These are phyloP conservation scores for Pseudohyphozyma bogoriensis DNA, from an alignment of 768 basidiomycete genomes.

Conservation along the genomic window DNA sequence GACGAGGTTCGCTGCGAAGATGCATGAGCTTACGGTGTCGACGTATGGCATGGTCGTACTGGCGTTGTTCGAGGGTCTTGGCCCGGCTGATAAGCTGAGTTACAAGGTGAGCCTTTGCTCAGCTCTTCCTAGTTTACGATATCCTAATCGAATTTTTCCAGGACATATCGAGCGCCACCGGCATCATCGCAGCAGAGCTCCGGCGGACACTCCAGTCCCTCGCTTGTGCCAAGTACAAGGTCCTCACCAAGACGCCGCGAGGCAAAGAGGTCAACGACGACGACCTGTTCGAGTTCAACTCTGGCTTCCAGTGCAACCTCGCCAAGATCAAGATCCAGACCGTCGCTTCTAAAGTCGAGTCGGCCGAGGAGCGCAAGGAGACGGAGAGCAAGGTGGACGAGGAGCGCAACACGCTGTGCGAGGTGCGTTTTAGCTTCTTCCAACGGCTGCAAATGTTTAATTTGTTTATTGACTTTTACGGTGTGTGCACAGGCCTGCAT, in stretches of 20 bases:
- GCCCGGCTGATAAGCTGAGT: constrained; percentile 58
- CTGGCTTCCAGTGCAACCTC: constrained; percentile 63
- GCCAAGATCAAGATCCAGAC: constrained; percentile 90
- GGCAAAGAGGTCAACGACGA: constrained; percentile 64
- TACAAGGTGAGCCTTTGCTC: constrained; percentile 51
- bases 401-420: constrained; percentile 76
- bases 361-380: constrained; percentile 72
- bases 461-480: background rate
- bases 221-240: constrained; percentile 86
- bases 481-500: constrained; percentile 67
- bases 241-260: constrained; percentile 81
- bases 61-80: constrained; percentile 67
- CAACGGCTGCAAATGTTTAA: background rate
- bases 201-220: constrained; percentile 90
- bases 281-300: constrained; percentile 86
- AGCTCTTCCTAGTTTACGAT: constrained; percentile 44
- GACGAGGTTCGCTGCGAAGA: constrained; percentile 63
- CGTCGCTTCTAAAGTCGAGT: constrained; percentile 78
- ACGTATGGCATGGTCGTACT: constrained; percentile 81
- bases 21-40: constrained; percentile 84
- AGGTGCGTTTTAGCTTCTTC: constrained; percentile 46
- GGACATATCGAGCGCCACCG: constrained; percentile 73
- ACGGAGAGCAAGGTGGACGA: constrained; percentile 85
- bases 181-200: constrained; percentile 64
- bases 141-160: constrained; percentile 40